These are phyloP conservation scores for Neurospora sp. DNA, from an alignment of 495 filamentous ascomycete species.

Conservation along the genomic window DNA sequence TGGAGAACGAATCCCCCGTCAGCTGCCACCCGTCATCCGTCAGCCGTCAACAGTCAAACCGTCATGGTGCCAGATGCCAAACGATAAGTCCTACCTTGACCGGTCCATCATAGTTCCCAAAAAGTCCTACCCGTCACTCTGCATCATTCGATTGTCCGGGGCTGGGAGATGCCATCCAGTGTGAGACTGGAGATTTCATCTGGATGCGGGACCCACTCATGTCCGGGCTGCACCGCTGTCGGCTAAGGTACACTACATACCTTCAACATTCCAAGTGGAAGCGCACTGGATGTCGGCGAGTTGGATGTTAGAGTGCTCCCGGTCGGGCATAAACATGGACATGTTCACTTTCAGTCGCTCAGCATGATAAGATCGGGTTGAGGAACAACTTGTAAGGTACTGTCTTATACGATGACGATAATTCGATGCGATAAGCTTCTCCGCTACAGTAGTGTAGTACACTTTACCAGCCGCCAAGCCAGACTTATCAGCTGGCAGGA, in stretches of 20 bases:
- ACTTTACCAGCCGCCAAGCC: not conserved
- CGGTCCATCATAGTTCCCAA: not conserved
- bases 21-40: not conserved
- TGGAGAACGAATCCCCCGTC: not conserved
- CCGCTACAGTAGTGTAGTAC: not conserved
- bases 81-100: not conserved
- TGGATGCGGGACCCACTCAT: not conserved
- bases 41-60: not conserved
- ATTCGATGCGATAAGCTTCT: not conserved
- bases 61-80: not conserved
- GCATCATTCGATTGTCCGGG: not conserved
- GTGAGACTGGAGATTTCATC: not conserved
- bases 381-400: not conserved
- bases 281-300: not conserved
- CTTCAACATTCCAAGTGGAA: not conserved
- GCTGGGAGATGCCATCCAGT: not conserved
- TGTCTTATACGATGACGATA: not conserved
- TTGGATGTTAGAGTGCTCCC: not conserved
- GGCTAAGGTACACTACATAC: not conserved
- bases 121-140: not conserved
- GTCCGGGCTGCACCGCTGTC: not conserved
- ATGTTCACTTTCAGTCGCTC: constrained; percentile 1
- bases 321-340: not conserved
- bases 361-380: not conserved
- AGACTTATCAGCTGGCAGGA: not conserved